Evolutionary conservation across 805 yeast genomes (phyloP).

Genomic region (Candida dajiaensis): DNA sequence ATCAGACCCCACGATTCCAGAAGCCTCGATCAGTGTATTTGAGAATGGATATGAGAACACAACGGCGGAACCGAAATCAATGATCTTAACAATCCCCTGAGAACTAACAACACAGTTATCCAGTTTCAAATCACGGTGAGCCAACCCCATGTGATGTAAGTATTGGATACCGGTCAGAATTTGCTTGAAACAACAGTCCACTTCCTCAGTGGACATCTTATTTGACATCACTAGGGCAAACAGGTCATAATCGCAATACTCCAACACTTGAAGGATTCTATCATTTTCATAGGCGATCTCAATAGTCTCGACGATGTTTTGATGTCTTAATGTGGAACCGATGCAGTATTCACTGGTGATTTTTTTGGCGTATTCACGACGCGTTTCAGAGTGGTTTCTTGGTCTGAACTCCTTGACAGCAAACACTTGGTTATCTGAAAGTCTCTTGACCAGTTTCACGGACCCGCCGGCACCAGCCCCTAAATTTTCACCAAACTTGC

Average conservation of each 20-base stretch:
- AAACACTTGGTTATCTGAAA: constrained; percentile 63
- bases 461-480: constrained; percentile 97
- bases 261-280: constrained; percentile 86
- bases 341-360: constrained; percentile 93
- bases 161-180: constrained; percentile 75
- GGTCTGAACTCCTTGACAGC: constrained; percentile 92
- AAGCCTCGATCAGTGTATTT: constrained; percentile 64
- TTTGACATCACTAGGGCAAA: constrained; percentile 94
- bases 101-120: constrained; percentile 87
- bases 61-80: constrained; percentile 92
- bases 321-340: constrained; percentile 84
- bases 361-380: constrained; percentile 84
- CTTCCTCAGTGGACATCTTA: constrained; percentile 73
- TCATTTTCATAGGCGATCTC: constrained; percentile 89
- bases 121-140: constrained; percentile 86
- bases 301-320: constrained; percentile 84
- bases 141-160: constrained; percentile 77
- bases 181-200: constrained; percentile 87
- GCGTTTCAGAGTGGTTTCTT: constrained; percentile 64
- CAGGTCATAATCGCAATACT: constrained; percentile 86
- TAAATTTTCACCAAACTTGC: constrained; percentile 75
- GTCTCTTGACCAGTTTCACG: constrained; percentile 67
- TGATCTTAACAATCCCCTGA: constrained; percentile 80
- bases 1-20: constrained; percentile 84
- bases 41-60: constrained; percentile 86